Base-by-base conservation (phyloP, 2,329 filamentous ascomycete genomes). In the Dactylellina cionopaga region DNA sequence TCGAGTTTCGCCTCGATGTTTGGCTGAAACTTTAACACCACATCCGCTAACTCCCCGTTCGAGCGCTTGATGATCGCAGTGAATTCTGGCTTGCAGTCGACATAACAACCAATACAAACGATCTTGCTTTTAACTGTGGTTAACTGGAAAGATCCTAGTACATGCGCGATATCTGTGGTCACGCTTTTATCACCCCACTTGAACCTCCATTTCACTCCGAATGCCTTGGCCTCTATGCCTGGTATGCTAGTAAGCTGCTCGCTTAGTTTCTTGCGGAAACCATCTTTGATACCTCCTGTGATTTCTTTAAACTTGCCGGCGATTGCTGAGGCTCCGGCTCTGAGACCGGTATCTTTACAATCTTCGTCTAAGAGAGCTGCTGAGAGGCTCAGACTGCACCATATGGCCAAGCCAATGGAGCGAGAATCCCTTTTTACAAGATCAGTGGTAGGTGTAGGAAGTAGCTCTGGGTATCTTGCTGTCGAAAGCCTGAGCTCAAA, bases 401-500 rank as follows among this genome's bases (percentile, higher is more conserved):
- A 24, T 6, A 11, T 29, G 11, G 46, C 46, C 15, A 51, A 29
- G 15, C 46, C 46, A 29, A 51, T 25, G 1, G 46, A 41, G 17
- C 13, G 5, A 15, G 17, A 6, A 11, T n/a, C 17, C 37, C 37
- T 41, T 15, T 41, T 41, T n/a, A n/a, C n/a, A n/a, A n/a, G n/a
- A n/a, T n/a, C n/a, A n/a, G n/a, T n/a, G n/a, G n/a, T n/a, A n/a
- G n/a, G n/a, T n/a, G n/a, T n/a, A n/a, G n/a, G n/a, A n/a, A n/a
- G n/a, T n/a, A n/a, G n/a, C n/a, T n/a, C 7, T 10, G 9, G 47
- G 59, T 5, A 24, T 27, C 17, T 46, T 39, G 17, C 46, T 29
- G 47, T 43, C 2, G 33, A 35, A 22, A 64, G 15, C 3, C 47
- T 24, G 10, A 64, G 37, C 15, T 64, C 9, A 15, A 55, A 64